Conservation (phyloP, 2,329 filamentous ascomycete genomes). For the Paracamarosporium sp. region DNA sequence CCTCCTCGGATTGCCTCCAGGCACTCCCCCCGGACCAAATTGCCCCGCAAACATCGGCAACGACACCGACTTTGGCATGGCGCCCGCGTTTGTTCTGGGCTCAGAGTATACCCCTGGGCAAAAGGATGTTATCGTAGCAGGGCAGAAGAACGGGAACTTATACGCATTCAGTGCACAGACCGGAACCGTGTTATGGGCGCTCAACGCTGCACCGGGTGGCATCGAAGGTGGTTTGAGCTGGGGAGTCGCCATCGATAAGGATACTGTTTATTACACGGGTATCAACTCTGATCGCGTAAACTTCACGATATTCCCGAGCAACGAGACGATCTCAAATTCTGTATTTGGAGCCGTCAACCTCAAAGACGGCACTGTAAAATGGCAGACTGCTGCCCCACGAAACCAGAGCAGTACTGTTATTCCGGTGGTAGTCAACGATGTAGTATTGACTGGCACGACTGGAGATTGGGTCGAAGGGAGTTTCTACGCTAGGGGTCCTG, state of each 20-base stretch:
- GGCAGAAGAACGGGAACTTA: slow-evolving; percentile 11
- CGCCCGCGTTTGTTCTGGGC: slow-evolving; percentile 6
- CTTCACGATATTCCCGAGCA: slow-evolving; percentile 2
- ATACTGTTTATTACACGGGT: slow-evolving; percentile 9
- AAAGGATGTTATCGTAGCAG: slow-evolving; percentile 6
- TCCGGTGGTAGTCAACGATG: slow-evolving; percentile 7
- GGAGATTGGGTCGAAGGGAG: not conserved
- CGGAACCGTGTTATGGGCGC: slow-evolving; percentile 1
- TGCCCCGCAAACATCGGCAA: slow-evolving; percentile 11
- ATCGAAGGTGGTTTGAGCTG: slow-evolving; percentile 10
- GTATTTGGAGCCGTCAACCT: slow-evolving; percentile 6
- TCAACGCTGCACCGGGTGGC: slow-evolving; percentile 4
- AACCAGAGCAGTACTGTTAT: slow-evolving; percentile 1
- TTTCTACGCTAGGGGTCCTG: not conserved
- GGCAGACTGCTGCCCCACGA: slow-evolving; percentile 5
- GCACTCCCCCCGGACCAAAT: not conserved
- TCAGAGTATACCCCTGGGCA: slow-evolving; percentile 4
- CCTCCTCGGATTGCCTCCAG: not conserved
- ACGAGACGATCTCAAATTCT: not conserved
- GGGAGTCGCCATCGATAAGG: slow-evolving; percentile 6
- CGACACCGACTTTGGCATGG: slow-evolving; percentile 11
- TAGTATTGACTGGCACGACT: slow-evolving; percentile 8
- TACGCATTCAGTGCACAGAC: slow-evolving; percentile 12
- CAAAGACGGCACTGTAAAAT: slow-evolving; percentile 5
- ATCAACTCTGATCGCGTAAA: slow-evolving; percentile 9